These are phyloP conservation scores for Trichosanthes cucumerina DNA, from an alignment of 306 rosid species.

Conservation along the genomic window DNA sequence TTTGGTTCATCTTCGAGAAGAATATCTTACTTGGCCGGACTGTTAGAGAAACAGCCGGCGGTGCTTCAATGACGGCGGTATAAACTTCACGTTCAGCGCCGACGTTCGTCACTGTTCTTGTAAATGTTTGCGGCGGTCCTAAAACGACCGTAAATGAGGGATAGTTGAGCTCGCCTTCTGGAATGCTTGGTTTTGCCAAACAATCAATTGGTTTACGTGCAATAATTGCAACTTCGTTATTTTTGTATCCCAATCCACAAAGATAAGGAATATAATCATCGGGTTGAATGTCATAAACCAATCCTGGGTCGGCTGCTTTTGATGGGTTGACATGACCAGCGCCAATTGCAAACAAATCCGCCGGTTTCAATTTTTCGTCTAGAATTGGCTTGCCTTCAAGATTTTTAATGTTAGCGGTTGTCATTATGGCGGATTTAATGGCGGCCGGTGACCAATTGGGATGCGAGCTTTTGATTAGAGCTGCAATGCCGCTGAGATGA, in stretches of 20 bases:
- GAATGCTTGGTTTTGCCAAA: background rate
- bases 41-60: conserved; percentile 42
- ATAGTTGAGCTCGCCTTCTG: conserved; percentile 13
- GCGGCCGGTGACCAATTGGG: conserved; percentile 18
- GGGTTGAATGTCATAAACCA: conserved; percentile 11
- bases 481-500: conserved; percentile 17
- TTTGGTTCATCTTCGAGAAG: conserved; percentile 51
- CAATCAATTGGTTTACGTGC: background rate
- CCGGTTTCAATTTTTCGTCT: background rate
- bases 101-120: conserved; percentile 69
- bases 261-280: conserved; percentile 17
- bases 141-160: conserved; percentile 1
- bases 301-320: conserved; percentile 10
- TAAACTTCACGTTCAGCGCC: conserved; percentile 44
- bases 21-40: conserved; percentile 36
- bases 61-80: conserved; percentile 25
- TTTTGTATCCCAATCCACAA: conserved; percentile 16
- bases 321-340: conserved; percentile 14
- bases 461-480: conserved; percentile 10
- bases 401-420: conserved; percentile 2
- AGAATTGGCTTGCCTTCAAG: background rate
- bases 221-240: background rate
- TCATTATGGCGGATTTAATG: conserved; percentile 14
- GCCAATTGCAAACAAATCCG: conserved; percentile 5
- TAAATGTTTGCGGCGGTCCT: conserved; percentile 1